Evolutionary conservation across 2,329 filamentous ascomycete genomes (phyloP), one percentile per base, ranked within the genome.

Genomic region (Colletotrichum ledebouriae): DNA sequence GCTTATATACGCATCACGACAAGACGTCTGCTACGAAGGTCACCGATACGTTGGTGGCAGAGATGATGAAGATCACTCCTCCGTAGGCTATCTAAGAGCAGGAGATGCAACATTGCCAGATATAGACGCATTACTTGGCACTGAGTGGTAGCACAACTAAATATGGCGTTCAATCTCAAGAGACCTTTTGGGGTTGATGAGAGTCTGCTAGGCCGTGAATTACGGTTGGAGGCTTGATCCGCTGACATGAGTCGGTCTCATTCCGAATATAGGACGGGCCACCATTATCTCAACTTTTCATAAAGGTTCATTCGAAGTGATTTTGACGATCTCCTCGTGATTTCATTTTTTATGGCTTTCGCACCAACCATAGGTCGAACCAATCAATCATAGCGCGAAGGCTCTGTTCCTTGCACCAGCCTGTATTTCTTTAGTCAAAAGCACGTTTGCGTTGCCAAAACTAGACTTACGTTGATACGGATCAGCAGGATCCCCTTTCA

Each of bases 401-500:
- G 47, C 76, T 75, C 55, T 77, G 75, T 52, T 77, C 74, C 62
- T 77, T 77, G 29, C 73, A 75, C 75, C 75, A 76, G 0, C 74
- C 76, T 77, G 42, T 12, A n/a, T 11, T 1, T 3, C 71, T 76
- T 73, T n/a, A 42, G 39, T 3, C 4, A 33, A n/a, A 2, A 7
- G 25, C 12, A 15, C 1, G 12, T 2, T 0, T n/a, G 2, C 2
- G 5, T 0, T 10, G 34, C 5, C 3, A 0, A 12, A 17, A 1
- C 6, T 2, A 9, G 11, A 53, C 65, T 60, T 13, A 68, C 65
- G 65, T 11, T 68, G 65, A 25, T 68, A 68, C 0, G 65, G 65
- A 9, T 83, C 76, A 12, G 80, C 73, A 47, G 79, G 73, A 72
- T 92, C 86, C 3, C 81, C 84, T 59, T 88, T 84, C 9, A 89